These are phyloP conservation scores for Fagopyrum homotropicum DNA, from an alignment of 148 eudicot genomes.

Conservation along the genomic window DNA sequence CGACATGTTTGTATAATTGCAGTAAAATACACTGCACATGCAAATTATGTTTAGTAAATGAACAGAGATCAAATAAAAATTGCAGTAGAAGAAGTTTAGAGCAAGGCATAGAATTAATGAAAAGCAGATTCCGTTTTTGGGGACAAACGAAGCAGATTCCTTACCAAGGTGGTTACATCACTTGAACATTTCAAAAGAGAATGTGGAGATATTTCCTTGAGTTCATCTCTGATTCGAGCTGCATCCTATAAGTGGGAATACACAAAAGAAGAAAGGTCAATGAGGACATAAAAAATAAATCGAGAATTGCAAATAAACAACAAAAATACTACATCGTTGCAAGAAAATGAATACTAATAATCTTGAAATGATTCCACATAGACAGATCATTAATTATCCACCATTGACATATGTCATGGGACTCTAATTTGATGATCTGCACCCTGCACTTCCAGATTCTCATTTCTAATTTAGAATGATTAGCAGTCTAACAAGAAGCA, in stretches of 20 bases:
- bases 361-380: not conserved
- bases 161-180: slow-evolving; percentile 93
- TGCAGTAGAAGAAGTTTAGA: not conserved
- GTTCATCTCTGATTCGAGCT: slow-evolving; percentile 67
- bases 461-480: not conserved
- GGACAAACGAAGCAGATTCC: slow-evolving; percentile 2
- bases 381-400: not conserved
- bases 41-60: not conserved
- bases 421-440: not conserved
- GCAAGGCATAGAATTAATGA: not conserved
- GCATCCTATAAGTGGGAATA: slow-evolving; percentile 58
- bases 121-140: not conserved
- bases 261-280: not conserved
- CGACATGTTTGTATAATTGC: not conserved
- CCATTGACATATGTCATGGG: not conserved
- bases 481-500: not conserved
- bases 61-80: not conserved
- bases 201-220: slow-evolving; percentile 81
- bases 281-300: not conserved
- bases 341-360: not conserved
- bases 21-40: not conserved
- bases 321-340: not conserved
- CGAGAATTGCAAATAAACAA: not conserved
- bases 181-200: slow-evolving; percentile 87
- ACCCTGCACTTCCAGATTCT: not conserved